Base-by-base conservation (phyloP, 345 rosid genomes). In the Syzygium aromaticum region DNA sequence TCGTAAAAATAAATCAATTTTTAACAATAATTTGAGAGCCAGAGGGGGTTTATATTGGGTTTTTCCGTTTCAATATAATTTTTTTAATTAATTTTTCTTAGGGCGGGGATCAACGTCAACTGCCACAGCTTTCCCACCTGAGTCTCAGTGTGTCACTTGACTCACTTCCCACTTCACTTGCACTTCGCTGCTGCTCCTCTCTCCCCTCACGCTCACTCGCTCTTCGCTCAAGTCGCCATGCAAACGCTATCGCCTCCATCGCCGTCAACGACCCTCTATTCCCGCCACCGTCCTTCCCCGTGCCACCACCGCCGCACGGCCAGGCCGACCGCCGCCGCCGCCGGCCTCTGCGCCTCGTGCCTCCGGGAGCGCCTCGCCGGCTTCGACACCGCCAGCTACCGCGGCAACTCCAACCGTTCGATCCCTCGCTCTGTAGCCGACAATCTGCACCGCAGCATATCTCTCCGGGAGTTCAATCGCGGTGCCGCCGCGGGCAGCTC, bases 281-380 rank as follows among this genome's bases (percentile, higher is more conserved):
- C 90, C 22, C 89, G 30, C 38, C 93, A 87, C 89, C 95, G 94
- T 10, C 88, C 61, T 86, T 87, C 93, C 87, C 46, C 90, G 4
- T 95, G 96, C 92, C 92, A 91, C 90, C 96, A 93, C 88, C 97
- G 92, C 90, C 95, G 93, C 43, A 28, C 89, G 82, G 89, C 89
- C 51, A 33, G 49, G 80, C 91, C 46, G 61, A 84, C 93, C 86
- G 90, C 91, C 61, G 96, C 38, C 38, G 85, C 93, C 86, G 90
- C 91, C 61, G 96, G 95, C 56, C 92, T 93, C 87, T 96, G 98
- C 87, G 93, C 98, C 53, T 86, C 94, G 77, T 96, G 98, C 84
- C 98, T 95, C 91, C 89, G 94, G n/a, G 97, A 96, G 84, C 98
- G 98, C 57, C 98, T 96, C 78, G 90, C 94, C 88, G 92, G 90